Conservation (phyloP, 495 filamentous ascomycete species). For the Trichoderma asperelloides region DNA sequence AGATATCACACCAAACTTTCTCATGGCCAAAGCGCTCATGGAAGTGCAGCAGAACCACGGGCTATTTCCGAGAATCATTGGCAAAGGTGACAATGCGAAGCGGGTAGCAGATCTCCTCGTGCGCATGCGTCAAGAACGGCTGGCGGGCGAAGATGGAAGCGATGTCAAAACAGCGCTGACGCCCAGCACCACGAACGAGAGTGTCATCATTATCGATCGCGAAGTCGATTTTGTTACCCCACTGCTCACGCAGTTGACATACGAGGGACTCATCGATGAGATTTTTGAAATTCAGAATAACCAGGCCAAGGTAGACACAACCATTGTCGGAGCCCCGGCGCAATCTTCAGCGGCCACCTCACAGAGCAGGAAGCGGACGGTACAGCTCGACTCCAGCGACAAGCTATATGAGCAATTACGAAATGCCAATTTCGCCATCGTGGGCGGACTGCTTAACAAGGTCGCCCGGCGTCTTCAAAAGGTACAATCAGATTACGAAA, state of each 20-base stretch:
- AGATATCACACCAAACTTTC: conserved; percentile 81
- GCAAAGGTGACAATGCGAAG: conserved; percentile 91
- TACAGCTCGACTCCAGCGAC: conserved; percentile 82
- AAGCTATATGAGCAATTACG: conserved; percentile 81
- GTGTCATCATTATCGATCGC: conserved; percentile 87
- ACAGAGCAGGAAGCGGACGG: conserved; percentile 67
- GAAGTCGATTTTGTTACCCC: conserved; percentile 88
- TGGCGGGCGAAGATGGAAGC: conserved; percentile 64
- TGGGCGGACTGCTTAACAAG: conserved; percentile 80
- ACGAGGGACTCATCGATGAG: conserved; percentile 94
- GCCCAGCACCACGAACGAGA: conserved; percentile 84
- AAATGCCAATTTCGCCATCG: conserved; percentile 91
- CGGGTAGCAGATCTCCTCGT: conserved; percentile 80
- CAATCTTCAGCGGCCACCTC: conserved; percentile 30
- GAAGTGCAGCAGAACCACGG: conserved; percentile 84
- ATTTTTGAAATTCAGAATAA: conserved; percentile 82
- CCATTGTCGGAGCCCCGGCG: conserved; percentile 69
- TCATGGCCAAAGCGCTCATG: conserved; percentile 91
- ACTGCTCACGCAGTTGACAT: conserved; percentile 90
- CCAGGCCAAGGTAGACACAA: conserved; percentile 86
- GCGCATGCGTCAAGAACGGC: conserved; percentile 85
- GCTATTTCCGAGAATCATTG: conserved; percentile 88
- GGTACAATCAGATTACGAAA: conserved; percentile 64
- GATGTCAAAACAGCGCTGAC: conserved; percentile 59
- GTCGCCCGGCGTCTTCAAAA: conserved; percentile 75